Conservation (phyloP, 1,284 basidiomycete species). For the Trichosporon faecale region DNA sequence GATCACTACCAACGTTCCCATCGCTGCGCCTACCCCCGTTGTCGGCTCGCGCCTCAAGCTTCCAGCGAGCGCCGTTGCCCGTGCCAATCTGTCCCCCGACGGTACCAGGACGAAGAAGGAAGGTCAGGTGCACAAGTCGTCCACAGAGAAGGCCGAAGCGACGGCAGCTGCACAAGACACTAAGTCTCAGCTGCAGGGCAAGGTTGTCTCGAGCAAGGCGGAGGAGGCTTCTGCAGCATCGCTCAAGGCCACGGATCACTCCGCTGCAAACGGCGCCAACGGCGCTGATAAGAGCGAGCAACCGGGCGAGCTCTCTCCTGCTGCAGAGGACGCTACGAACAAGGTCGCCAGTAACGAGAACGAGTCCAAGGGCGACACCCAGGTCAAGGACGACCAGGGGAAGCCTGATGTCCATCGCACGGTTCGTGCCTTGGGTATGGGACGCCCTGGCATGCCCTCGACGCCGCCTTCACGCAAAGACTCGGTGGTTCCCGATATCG, state of each 20-base stretch:
- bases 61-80: conserved; percentile 62
- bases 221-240: not conserved
- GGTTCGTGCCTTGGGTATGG: not conserved
- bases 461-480: not conserved
- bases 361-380: not conserved
- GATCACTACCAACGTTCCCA: conserved; percentile 44
- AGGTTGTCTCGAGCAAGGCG: not conserved
- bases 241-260: not conserved
- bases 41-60: conserved; percentile 62
- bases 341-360: not conserved
- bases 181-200: not conserved
- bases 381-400: conserved; percentile 1
- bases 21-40: conserved; percentile 50
- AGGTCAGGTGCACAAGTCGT: not conserved
- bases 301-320: not conserved
- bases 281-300: not conserved
- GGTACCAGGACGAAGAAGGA: not conserved
- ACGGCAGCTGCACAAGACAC: not conserved
- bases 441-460: not conserved
- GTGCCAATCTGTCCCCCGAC: conserved; percentile 32
- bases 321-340: not conserved
- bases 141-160: not conserved
- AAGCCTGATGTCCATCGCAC: not conserved
- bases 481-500: not conserved
- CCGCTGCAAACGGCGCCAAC: not conserved